Evolutionary conservation across 257 asterid genomes (phyloP).

Genomic region (Rubia yunnanensis): DNA sequence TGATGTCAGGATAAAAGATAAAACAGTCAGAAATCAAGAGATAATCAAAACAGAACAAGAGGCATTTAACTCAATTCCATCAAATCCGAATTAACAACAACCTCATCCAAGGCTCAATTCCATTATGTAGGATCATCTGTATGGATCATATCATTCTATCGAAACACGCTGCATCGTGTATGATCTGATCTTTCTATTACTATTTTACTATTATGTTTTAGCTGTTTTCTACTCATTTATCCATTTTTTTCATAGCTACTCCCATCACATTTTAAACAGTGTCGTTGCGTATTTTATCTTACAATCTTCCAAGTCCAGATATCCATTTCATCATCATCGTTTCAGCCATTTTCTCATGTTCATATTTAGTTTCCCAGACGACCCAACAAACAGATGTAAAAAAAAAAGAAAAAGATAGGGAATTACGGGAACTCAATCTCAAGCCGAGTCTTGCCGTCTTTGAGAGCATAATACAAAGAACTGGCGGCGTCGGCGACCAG

Average conservation of each 20-base stretch:
- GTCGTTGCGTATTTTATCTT: background rate
- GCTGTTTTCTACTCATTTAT: no score
- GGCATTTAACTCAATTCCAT: background rate
- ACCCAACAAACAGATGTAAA: background rate
- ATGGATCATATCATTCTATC: no score
- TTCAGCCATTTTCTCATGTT: background rate
- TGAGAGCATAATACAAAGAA: slow-evolving; percentile 64
- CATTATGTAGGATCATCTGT: no score
- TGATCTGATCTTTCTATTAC: no score
- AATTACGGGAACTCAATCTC: slow-evolving; percentile 93
- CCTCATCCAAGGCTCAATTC: no score
- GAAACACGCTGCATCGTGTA: no score
- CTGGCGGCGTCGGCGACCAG: slow-evolving; percentile 82
- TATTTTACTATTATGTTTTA: no score
- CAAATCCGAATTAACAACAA: background rate
- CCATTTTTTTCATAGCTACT: no score
- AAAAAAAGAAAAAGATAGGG: background rate
- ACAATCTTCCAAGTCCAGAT: background rate
- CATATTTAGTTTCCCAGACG: background rate
- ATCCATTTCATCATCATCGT: no score
- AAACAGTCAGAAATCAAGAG: background rate
- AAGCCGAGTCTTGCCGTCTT: slow-evolving; percentile 62
- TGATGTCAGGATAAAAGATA: slow-evolving; percentile 19
- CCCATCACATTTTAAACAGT: no score
- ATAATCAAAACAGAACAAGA: background rate